Evolutionary conservation across 106 monocot species (phyloP).

Genomic region (Dendrobium huoshanense): DNA sequence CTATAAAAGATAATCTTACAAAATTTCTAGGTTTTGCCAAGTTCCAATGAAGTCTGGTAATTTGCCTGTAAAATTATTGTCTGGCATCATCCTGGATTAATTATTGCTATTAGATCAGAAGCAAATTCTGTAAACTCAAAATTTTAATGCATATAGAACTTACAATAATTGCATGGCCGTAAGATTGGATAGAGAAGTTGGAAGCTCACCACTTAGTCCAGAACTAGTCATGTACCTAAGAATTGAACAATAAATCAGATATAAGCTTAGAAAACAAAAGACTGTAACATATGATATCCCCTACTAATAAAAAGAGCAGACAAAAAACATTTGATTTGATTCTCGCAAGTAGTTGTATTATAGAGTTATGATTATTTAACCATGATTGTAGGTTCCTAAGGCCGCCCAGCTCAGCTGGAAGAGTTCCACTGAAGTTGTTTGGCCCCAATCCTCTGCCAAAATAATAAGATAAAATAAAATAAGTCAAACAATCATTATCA

Average conservation of each 20-base stretch:
- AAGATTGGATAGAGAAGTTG: slow-evolving; percentile 44
- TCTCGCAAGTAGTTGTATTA: not conserved
- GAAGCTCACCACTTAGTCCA: slow-evolving; percentile 52
- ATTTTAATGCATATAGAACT: slow-evolving; percentile 3
- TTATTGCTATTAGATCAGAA: not conserved
- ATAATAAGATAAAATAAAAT: not conserved
- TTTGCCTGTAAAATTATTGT: slow-evolving; percentile 64
- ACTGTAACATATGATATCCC: not conserved
- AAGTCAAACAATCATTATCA: not conserved
- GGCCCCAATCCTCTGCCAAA: slow-evolving; percentile 21
- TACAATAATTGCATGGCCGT: slow-evolving; percentile 34
- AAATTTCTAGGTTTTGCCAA: slow-evolving; percentile 29
- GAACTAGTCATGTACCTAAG: slow-evolving; percentile 48
- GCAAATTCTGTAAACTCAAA: not conserved
- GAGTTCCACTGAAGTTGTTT: slow-evolving; percentile 24
- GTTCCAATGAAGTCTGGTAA: slow-evolving; percentile 68
- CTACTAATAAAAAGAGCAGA: not conserved
- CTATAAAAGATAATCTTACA: slow-evolving; percentile 39
- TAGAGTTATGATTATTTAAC: slow-evolving; percentile 11
- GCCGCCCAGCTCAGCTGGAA: slow-evolving; percentile 27
- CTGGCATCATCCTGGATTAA: slow-evolving; percentile 50
- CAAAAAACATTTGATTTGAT: not conserved
- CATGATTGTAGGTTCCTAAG: slow-evolving; percentile 12
- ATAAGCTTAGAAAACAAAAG: not conserved
- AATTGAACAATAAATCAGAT: not conserved